Percentiles rank a stretch among this genome's conserved stretches.
Conservation (phyloP, 768 basidiomycete genomes). For the Sistotremastrum niveocremeum region DNA sequence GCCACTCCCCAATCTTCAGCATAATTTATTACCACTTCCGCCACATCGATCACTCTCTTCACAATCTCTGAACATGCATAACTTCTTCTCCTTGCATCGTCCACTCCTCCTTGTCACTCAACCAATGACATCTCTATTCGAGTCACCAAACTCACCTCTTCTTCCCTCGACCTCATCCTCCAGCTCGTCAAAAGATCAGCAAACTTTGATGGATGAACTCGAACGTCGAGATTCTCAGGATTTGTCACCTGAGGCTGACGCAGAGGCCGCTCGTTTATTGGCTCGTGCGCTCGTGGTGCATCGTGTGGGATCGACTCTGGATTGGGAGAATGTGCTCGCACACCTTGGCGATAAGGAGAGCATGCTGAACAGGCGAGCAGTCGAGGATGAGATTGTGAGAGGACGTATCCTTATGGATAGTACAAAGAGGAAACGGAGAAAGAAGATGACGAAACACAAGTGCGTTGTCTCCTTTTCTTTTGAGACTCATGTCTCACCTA, state of each 20-base stretch:
- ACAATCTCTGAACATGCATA: constrained; percentile 66
- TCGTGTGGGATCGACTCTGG: constrained; percentile 42
- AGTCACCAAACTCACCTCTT: constrained; percentile 14
- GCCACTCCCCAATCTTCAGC: constrained; percentile 2
- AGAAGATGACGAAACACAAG: constrained; percentile 99
- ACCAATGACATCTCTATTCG: constrained; percentile 43
- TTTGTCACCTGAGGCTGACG: constrained; percentile 55
- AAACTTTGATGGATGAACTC: constrained; percentile 1
- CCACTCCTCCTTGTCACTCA: constrained; percentile 60
- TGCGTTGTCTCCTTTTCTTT: constrained; percentile 24
- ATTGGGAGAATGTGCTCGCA: constrained; percentile 59
- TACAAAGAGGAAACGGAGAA: constrained; percentile 69
- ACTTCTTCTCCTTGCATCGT: constrained; percentile 74
- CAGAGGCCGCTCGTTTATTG: constrained; percentile 69
- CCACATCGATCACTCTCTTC: constrained; percentile 45
- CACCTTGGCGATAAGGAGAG: constrained; percentile 47
- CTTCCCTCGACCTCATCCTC: constrained; percentile 12
- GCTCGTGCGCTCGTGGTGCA: constrained; percentile 59
- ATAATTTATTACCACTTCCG: constrained; percentile 9
- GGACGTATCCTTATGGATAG: constrained; percentile 63
- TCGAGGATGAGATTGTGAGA: constrained; percentile 38
- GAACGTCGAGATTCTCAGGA: constrained; percentile 24
- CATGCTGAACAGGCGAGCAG: constrained; percentile 34
- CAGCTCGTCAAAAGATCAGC: constrained; percentile 20
- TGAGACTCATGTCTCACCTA: constrained; percentile 3